Evolutionary conservation across 1,284 basidiomycete genomes (phyloP).

Genomic region (Microbotryum intermedium): DNA sequence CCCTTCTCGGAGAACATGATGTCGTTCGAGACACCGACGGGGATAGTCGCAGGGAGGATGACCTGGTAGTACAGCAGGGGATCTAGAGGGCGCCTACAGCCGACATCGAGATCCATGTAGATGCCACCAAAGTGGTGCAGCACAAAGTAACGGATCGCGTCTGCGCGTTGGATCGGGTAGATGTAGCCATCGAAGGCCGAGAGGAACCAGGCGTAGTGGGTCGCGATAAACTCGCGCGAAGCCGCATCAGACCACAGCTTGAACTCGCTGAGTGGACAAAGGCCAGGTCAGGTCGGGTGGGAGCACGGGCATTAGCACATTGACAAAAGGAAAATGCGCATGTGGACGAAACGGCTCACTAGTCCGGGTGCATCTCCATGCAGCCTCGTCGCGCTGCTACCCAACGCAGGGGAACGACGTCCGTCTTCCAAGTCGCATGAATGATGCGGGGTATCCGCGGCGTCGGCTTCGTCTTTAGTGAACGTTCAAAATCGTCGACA

Average conservation of each 20-base stretch:
- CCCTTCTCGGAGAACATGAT: constrained; percentile 81
- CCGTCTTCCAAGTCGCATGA: constrained; percentile 97
- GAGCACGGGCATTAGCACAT: not conserved
- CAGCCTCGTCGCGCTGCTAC: constrained; percentile 44
- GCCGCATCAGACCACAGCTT: constrained; percentile 93
- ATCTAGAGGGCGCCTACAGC: constrained; percentile 82
- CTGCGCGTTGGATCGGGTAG: constrained; percentile 92
- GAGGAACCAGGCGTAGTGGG: constrained; percentile 84
- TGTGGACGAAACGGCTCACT: constrained; percentile 50
- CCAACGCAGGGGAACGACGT: constrained; percentile 77
- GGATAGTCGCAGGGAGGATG: constrained; percentile 88
- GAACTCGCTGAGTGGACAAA: constrained; percentile 59
- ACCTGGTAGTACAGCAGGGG: constrained; percentile 78
- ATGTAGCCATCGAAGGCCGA: constrained; percentile 85
- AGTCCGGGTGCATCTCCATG: constrained; percentile 56
- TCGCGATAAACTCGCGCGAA: constrained; percentile 80
- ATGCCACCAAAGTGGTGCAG: constrained; percentile 91
- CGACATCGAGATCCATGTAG: constrained; percentile 95
- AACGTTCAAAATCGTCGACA: constrained; percentile 35
- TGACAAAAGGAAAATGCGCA: not conserved
- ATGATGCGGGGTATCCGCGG: constrained; percentile 77
- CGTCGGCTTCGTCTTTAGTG: constrained; percentile 53
- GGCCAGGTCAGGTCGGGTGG: not conserved
- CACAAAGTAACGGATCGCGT: constrained; percentile 96
- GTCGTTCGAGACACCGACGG: constrained; percentile 95